phyloP scores from a whole-genome alignment of 108 stramenopile species.

The Cyclotella choctawhatcheeana region DNA sequence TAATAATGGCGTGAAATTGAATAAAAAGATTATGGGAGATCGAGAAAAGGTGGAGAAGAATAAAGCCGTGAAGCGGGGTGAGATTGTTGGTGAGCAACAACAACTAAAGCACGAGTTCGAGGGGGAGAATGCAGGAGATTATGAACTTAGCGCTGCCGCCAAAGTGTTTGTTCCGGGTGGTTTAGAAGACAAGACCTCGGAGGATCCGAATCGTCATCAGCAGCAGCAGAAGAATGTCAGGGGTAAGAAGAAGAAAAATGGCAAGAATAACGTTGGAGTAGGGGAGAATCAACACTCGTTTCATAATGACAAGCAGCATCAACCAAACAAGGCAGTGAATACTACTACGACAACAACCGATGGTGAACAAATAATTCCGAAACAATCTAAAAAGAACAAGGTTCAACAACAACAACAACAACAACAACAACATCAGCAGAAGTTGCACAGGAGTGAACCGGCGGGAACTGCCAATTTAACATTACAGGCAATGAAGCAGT shows the following conservation, averaged over 20 bases:
- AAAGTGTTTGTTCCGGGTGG: background rate
- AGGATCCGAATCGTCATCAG: background rate
- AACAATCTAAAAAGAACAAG: slow-evolving; percentile 10
- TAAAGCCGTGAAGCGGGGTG: slow-evolving; percentile 10
- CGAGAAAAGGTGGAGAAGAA: background rate
- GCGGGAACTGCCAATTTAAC: background rate
- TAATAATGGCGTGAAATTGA: slow-evolving; percentile 4
- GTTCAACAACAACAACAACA: slow-evolving; percentile 2
- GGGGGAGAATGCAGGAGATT: background rate
- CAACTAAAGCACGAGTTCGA: background rate
- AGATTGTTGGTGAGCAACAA: slow-evolving; percentile 9
- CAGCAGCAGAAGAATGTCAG: background rate
- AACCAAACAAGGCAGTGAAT: background rate
- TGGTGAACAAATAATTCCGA: background rate
- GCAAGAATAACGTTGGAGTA: background rate
- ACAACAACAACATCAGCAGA: slow-evolving; percentile 27
- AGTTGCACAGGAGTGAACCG: slow-evolving; percentile 8
- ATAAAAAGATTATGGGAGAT: slow-evolving; percentile 6
- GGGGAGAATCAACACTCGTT: background rate
- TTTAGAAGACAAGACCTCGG: background rate
- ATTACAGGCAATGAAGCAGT: background rate
- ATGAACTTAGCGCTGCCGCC: background rate
- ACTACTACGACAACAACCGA: background rate
- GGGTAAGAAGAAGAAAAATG: slow-evolving; percentile 17
- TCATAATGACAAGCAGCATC: background rate